Conservation (phyloP, 2,329 filamentous ascomycete genomes). For the Colletotrichum costaricense region DNA sequence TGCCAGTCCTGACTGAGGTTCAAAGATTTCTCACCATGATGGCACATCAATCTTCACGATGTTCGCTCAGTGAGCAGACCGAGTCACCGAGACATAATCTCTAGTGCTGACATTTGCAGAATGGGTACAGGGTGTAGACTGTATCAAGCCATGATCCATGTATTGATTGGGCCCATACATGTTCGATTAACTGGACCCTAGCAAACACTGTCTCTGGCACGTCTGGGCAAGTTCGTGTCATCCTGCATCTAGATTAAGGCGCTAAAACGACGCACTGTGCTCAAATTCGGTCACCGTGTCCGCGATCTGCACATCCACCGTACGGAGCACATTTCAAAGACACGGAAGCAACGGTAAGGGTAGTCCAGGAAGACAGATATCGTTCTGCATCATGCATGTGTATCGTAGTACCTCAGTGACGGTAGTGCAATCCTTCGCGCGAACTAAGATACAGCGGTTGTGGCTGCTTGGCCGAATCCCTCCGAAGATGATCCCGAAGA, state of each 20-base stretch:
- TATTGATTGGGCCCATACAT: not conserved
- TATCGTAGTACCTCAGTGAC: no score
- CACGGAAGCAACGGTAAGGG: not conserved
- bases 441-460: not conserved
- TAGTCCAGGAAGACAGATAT: not conserved
- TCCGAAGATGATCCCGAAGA: not conserved
- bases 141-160: not conserved
- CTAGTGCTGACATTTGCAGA: not conserved
- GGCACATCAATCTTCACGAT: no score
- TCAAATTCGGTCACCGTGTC: not conserved
- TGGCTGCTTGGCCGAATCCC: not conserved
- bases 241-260: not conserved
- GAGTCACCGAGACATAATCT: no score
- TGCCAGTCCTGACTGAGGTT: not conserved
- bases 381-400: not conserved
- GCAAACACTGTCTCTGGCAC: not conserved
- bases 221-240: not conserved
- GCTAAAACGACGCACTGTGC: not conserved
- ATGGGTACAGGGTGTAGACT: not conserved
- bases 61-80: not conserved
- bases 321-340: not conserved
- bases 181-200: not conserved
- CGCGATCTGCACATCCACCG: not conserved
- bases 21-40: not conserved
- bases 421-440: not conserved